These are phyloP conservation scores for Monosporascus ibericus DNA, from an alignment of 2,329 filamentous ascomycete genomes.

Conservation along the genomic window DNA sequence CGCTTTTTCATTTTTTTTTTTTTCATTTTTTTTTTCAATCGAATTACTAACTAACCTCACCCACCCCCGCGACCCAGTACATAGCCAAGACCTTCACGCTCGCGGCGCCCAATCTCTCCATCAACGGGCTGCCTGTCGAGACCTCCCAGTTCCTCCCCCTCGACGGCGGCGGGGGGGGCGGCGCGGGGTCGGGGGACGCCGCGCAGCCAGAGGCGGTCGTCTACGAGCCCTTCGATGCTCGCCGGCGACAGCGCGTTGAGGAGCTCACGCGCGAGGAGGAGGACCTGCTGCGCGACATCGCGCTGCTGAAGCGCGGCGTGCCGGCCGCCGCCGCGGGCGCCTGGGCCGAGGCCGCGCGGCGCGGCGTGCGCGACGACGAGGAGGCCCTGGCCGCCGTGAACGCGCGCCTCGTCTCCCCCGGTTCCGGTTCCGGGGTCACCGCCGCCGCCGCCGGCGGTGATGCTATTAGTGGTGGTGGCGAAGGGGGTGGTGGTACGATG, in stretches of 20 bases:
- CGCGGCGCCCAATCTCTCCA: constrained; percentile 53
- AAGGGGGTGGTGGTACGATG: constrained; percentile 9
- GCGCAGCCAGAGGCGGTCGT: constrained; percentile 29
- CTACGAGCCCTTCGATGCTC: constrained; percentile 56
- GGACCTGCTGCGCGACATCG: constrained; percentile 58
- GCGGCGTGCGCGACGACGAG: constrained; percentile 41
- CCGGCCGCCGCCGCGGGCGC: constrained; percentile 38
- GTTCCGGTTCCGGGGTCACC: constrained; percentile 3
- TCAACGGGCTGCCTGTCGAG: constrained; percentile 53
- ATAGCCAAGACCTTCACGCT: constrained; percentile 54
- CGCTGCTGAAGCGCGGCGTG: constrained; percentile 49
- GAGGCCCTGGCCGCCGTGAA: constrained; percentile 30
- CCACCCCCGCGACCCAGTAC: constrained; percentile 43
- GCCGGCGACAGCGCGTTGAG: constrained; percentile 53
- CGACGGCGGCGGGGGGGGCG: constrained; percentile 11
- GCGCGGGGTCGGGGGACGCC: constrained; percentile 1
- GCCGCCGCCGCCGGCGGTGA: constrained; percentile 5
- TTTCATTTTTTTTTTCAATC: not conserved
- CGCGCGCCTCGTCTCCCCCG: constrained; percentile 6
- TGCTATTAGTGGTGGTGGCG: constrained; percentile 4
- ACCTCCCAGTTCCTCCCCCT: constrained; percentile 31
- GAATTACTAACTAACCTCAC: not conserved
- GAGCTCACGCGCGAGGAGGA: constrained; percentile 57
- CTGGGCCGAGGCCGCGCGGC: constrained; percentile 34
- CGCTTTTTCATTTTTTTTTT: not conserved